phyloP scores from a whole-genome alignment of 2,329 filamentous ascomycete species.

The Dactylella cylindrospora region DNA sequence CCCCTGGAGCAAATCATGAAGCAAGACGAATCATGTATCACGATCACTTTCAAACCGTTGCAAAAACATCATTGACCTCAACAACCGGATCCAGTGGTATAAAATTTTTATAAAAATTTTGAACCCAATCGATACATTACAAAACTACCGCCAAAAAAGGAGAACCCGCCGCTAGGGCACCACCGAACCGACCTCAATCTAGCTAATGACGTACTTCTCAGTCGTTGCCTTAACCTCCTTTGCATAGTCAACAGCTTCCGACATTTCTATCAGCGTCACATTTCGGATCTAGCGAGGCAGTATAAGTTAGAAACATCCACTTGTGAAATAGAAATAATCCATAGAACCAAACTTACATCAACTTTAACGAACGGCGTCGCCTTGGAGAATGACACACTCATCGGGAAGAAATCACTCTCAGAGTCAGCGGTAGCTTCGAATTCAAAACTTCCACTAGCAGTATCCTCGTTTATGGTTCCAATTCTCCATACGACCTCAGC shows the following conservation, averaged over 20 bases:
- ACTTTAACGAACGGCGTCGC: conserved; percentile 84
- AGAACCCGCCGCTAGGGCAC: too few species aligned
- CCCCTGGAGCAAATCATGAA: too few species aligned
- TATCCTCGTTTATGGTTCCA: conserved; percentile 78
- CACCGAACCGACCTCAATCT: conserved; percentile 51
- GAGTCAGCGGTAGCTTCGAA: conserved; percentile 87
- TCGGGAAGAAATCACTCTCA: conserved; percentile 96
- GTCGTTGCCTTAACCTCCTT: conserved; percentile 77
- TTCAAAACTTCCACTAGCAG: conserved; percentile 83
- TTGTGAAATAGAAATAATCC: neutral
- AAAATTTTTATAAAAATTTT: too few species aligned
- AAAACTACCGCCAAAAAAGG: too few species aligned
- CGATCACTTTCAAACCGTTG: too few species aligned
- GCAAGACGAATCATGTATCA: too few species aligned
- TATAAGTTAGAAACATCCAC: conserved; percentile 9
- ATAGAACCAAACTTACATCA: conserved; percentile 67
- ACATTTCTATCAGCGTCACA: conserved; percentile 71
- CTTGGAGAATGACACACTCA: conserved; percentile 88
- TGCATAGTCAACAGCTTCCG: conserved; percentile 77
- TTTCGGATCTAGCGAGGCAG: conserved; percentile 61
- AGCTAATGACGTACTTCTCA: conserved; percentile 76
- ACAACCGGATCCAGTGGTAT: too few species aligned
- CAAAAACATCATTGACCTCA: too few species aligned
- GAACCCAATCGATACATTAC: too few species aligned
- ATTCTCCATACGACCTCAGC: conserved; percentile 94